Conservation (phyloP, 2,329 filamentous ascomycete species). For the Colletotrichum karsti region DNA sequence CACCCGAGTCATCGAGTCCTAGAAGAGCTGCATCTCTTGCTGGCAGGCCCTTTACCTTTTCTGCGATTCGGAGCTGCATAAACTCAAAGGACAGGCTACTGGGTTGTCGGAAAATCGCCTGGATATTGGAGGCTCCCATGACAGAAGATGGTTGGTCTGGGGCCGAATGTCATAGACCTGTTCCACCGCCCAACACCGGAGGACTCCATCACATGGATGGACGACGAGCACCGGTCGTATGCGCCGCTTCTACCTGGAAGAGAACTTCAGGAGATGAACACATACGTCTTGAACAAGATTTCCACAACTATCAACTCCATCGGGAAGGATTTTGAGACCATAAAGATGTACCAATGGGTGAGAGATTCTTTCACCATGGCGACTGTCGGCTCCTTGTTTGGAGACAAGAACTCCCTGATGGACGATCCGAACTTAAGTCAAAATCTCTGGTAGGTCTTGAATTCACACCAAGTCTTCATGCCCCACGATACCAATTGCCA, state of each 20-base stretch:
- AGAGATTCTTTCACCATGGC: constrained; percentile 46
- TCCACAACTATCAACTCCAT: constrained; percentile 36
- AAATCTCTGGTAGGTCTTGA: not conserved
- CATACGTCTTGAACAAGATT: constrained; percentile 43
- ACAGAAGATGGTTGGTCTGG: constrained; percentile 46
- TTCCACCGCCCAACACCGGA: constrained; percentile 44
- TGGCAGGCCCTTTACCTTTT: no score
- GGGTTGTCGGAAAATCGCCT: no score
- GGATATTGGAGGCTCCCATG: no score
- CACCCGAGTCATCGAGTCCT: no score
- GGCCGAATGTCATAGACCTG: constrained; percentile 43
- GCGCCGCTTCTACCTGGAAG: not conserved
- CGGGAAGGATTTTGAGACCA: not conserved
- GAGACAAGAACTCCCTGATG: constrained; percentile 50
- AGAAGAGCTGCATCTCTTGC: no score
- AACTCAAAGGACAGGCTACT: no score
- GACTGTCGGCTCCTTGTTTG: constrained; percentile 49
- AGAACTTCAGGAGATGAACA: constrained; percentile 14
- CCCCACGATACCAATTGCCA: no score
- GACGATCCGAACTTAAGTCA: constrained; percentile 30
- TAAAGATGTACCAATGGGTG: constrained; percentile 44
- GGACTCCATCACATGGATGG: constrained; percentile 35
- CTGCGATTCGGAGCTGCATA: no score
- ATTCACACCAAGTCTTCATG: not conserved
- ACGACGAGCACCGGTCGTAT: not conserved